Conservation (phyloP, 331 rosid genomes). For the Acacia pycnantha region DNA sequence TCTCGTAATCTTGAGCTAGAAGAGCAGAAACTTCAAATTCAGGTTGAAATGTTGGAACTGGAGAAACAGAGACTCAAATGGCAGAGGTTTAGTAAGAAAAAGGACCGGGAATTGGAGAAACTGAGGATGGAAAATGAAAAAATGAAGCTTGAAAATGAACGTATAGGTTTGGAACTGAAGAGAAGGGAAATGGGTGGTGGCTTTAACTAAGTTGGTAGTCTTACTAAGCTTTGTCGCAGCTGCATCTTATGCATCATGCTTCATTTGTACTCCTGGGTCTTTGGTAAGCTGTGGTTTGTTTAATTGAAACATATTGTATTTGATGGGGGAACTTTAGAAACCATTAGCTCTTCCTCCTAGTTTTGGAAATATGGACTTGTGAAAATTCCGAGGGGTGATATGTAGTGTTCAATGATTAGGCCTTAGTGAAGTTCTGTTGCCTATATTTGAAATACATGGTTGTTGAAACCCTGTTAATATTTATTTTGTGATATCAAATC, state of each 20-base stretch:
- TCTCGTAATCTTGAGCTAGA: constrained; percentile 65
- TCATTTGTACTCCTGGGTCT: not conserved
- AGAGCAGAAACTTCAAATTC: constrained; percentile 84
- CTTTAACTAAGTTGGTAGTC: constrained; percentile 47
- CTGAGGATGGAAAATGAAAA: constrained; percentile 76
- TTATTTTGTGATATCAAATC: constrained; percentile 28
- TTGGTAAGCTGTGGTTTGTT: constrained; percentile 37
- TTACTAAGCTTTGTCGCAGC: constrained; percentile 27
- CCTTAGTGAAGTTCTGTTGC: constrained; percentile 32
- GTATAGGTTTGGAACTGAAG: constrained; percentile 67
- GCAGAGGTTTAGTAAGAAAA: constrained; percentile 82
- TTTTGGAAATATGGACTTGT: constrained; percentile 26
- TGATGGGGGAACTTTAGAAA: constrained; percentile 28
- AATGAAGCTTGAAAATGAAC: constrained; percentile 91
- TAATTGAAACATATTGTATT: constrained; percentile 26
- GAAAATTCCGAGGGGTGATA: constrained; percentile 7
- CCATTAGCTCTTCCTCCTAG: constrained; percentile 22
- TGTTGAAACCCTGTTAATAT: constrained; percentile 28
- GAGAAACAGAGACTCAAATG: constrained; percentile 81
- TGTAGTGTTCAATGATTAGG: constrained; percentile 30
- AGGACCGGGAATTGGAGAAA: constrained; percentile 85
- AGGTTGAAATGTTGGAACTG: constrained; percentile 77
- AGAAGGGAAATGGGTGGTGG: constrained; percentile 57
- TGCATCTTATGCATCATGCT: constrained; percentile 20
- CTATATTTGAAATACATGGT: constrained; percentile 21